These are phyloP conservation scores for Pyrenula massariospora DNA, from an alignment of 495 filamentous ascomycete genomes.

Conservation along the genomic window DNA sequence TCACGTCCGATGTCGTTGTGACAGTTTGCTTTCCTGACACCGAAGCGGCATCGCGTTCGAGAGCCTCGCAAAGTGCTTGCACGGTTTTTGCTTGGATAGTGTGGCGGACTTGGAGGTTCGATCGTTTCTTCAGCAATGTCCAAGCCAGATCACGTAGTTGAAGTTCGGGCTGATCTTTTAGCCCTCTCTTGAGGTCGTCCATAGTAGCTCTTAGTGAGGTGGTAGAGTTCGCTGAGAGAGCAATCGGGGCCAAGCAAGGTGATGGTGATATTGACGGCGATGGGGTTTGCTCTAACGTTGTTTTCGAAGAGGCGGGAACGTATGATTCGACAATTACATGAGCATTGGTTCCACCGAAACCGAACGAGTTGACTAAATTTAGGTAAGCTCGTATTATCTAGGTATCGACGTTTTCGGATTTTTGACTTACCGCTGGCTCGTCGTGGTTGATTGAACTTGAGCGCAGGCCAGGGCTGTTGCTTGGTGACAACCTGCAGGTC, in stretches of 20 bases:
- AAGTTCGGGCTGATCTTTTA: background rate
- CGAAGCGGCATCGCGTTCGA: conserved; percentile 8
- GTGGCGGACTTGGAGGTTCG: conserved; percentile 5
- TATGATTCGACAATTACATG: conserved; percentile 8
- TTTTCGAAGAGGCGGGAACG: conserved; percentile 10
- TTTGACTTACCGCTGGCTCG: conserved; percentile 2
- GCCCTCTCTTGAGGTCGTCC: background rate
- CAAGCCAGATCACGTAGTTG: conserved; percentile 15
- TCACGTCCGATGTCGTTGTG: conserved; percentile 2
- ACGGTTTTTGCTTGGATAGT: background rate
- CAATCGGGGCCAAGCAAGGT: conserved; percentile 11
- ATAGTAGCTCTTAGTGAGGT: background rate
- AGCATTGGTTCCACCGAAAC: conserved; percentile 6
- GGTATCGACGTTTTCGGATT: conserved; percentile 6
- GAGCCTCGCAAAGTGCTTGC: conserved; percentile 3
- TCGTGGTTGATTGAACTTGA: conserved; percentile 1
- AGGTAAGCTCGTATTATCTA: conserved; percentile 10
- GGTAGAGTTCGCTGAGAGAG: conserved; percentile 9
- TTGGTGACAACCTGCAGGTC: background rate
- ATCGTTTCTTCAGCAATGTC: conserved; percentile 18
- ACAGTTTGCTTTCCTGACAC: background rate
- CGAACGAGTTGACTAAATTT: conserved; percentile 7
- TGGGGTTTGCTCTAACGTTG: background rate
- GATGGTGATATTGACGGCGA: conserved; percentile 7
- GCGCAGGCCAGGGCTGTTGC: background rate